These are phyloP conservation scores for Ascomycota sp. DNA, from an alignment of 2,329 filamentous ascomycete species.

Conservation along the genomic window DNA sequence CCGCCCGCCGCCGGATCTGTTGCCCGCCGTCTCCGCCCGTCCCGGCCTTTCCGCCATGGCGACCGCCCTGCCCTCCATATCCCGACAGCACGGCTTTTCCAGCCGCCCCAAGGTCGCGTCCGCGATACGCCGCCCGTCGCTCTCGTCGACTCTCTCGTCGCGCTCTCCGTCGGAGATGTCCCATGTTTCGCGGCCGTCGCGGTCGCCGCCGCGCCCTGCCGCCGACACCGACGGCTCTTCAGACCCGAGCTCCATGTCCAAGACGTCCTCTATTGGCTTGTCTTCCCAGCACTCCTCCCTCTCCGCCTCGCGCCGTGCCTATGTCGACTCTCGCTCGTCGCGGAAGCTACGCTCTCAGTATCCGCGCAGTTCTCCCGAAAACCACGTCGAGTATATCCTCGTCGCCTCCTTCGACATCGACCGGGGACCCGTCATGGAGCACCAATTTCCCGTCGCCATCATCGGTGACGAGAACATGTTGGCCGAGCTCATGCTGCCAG, in stretches of 20 bases:
- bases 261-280: slow-evolving; percentile 36
- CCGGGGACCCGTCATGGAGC: slow-evolving; percentile 90
- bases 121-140: too few species aligned
- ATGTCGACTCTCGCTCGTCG: slow-evolving; percentile 27
- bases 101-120: slow-evolving; percentile 20
- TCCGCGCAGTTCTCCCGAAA: slow-evolving; percentile 52
- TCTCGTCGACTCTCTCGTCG: slow-evolving; percentile 43
- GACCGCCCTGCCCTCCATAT: slow-evolving; percentile 20
- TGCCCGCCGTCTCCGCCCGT: too few species aligned
- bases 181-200: slow-evolving; percentile 27
- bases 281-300: slow-evolving; percentile 43
- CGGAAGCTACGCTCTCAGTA: slow-evolving; percentile 54
- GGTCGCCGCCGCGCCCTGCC: slow-evolving; percentile 30
- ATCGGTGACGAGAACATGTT: slow-evolving; percentile 96
- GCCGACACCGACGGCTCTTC: slow-evolving; percentile 34
- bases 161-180: slow-evolving; percentile 38
- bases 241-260: slow-evolving; percentile 37
- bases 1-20: too few species aligned
- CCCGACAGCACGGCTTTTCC: slow-evolving; percentile 17
- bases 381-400: slow-evolving; percentile 96
- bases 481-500: slow-evolving; percentile 92
- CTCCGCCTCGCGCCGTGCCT: slow-evolving; percentile 26
- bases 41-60: too few species aligned
- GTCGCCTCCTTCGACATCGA: slow-evolving; percentile 97
- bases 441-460: slow-evolving; percentile 87